Conservation (phyloP, 2,329 filamentous ascomycete species). For the Myrmaecium sp. region DNA sequence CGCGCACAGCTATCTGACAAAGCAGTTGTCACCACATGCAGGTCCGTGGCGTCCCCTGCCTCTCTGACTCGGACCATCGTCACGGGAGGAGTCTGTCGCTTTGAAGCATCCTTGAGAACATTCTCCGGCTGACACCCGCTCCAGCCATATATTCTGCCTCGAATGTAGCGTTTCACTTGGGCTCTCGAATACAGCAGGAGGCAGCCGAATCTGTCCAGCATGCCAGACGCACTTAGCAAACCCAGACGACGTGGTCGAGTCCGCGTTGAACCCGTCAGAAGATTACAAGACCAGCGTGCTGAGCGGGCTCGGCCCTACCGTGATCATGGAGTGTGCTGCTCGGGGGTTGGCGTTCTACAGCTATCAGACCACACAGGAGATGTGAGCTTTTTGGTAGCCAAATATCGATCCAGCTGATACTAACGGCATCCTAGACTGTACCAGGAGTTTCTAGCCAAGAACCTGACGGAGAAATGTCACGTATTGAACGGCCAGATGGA, state of each 20-base stretch:
- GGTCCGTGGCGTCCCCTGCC: no score
- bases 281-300: slow-evolving; percentile 81
- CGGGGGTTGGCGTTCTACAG: slow-evolving; percentile 70
- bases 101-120: background rate
- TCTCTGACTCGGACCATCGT: slow-evolving; percentile 1
- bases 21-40: slow-evolving; percentile 80
- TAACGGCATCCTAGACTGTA: slow-evolving; percentile 40
- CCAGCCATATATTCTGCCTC: slow-evolving; percentile 71
- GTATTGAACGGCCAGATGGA: slow-evolving; percentile 50
- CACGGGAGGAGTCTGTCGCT: background rate
- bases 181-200: slow-evolving; percentile 38
- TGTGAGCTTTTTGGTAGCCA: no score
- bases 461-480: slow-evolving; percentile 54
- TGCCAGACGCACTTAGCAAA: slow-evolving; percentile 52
- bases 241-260: slow-evolving; percentile 57
- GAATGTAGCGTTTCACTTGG: slow-evolving; percentile 51
- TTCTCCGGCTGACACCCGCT: slow-evolving; percentile 5
- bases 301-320: slow-evolving; percentile 62
- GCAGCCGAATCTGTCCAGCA: slow-evolving; percentile 51
- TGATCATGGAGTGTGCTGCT: slow-evolving; percentile 75
- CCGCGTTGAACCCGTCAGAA: slow-evolving; percentile 60
- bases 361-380: slow-evolving; percentile 72
- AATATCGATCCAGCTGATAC: slow-evolving; percentile 4
- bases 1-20: slow-evolving; percentile 48
- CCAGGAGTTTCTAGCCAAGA: slow-evolving; percentile 58